Conservation (phyloP, 495 filamentous ascomycete species). For the Astrothelium subdiscretum region DNA sequence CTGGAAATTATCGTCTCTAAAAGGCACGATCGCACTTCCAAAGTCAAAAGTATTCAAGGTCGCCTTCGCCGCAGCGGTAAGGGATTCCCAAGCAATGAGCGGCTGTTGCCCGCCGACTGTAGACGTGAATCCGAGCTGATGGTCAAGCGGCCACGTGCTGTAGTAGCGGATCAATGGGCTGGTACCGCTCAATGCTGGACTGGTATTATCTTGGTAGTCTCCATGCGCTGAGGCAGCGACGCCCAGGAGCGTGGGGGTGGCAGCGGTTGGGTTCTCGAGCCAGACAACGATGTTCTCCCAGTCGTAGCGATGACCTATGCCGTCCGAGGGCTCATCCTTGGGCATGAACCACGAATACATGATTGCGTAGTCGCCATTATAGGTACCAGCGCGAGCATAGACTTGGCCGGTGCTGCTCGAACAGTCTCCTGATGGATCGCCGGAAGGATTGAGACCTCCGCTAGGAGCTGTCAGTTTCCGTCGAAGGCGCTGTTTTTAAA, state of each 20-base stretch:
- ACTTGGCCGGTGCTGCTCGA: conserved; percentile 37
- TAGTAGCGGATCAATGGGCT: conserved; percentile 37
- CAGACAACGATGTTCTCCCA: conserved; percentile 43
- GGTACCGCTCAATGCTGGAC: conserved; percentile 25
- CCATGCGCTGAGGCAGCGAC: conserved; percentile 43
- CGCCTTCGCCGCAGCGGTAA: conserved; percentile 29
- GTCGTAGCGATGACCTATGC: conserved; percentile 39
- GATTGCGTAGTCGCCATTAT: conserved; percentile 33
- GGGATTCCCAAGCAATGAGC: conserved; percentile 43
- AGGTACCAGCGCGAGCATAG: conserved; percentile 32
- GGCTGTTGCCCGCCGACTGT: conserved; percentile 40
- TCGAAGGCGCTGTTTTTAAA: too few relatives aligned
- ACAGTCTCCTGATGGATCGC: conserved; percentile 32
- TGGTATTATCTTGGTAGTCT: conserved; percentile 36
- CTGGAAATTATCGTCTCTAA: conserved; percentile 33
- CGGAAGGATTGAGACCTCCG: conserved; percentile 32
- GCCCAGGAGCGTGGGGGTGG: conserved; percentile 30
- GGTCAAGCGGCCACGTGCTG: conserved; percentile 39
- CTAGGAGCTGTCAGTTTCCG: too few relatives aligned
- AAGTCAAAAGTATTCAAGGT: conserved; percentile 35
- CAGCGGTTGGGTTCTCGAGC: conserved; percentile 23
- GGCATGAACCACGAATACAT: conserved; percentile 46
- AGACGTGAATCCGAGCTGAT: conserved; percentile 33
- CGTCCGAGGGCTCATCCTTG: conserved; percentile 34
- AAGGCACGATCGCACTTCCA: conserved; percentile 34